Conservation (phyloP, 495 filamentous ascomycete genomes). For the Penicillium taxi region DNA sequence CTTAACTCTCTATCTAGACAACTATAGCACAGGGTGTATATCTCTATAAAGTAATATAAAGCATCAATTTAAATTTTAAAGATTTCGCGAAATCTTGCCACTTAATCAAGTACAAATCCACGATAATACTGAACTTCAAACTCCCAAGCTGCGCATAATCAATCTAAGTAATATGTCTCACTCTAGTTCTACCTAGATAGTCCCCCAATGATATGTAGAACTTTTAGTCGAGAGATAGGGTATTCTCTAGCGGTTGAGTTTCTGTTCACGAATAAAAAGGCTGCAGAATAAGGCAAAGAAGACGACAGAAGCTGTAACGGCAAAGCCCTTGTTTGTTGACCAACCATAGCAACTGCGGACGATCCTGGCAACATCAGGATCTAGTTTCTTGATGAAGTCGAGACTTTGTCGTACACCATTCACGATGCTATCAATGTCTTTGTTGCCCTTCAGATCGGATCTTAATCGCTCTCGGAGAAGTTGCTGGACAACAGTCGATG, state of each 20-base stretch:
- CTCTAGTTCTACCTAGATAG: too few relatives aligned
- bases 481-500: conserved; percentile 68
- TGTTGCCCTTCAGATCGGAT: conserved; percentile 43
- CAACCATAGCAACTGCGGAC: conserved; percentile 64
- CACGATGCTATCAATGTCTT: conserved; percentile 62
- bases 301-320: conserved; percentile 34
- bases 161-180: too few relatives aligned
- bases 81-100: too few relatives aligned
- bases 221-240: not conserved
- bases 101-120: too few relatives aligned
- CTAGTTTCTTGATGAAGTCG: conserved; percentile 60
- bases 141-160: too few relatives aligned
- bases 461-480: conserved; percentile 52
- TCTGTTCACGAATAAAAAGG: conserved; percentile 38
- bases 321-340: conserved; percentile 43
- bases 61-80: too few relatives aligned
- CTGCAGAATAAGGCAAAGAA: conserved; percentile 41
- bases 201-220: too few relatives aligned
- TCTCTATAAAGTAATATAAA: too few relatives aligned
- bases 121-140: too few relatives aligned
- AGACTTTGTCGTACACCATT: conserved; percentile 65
- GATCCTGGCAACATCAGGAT: conserved; percentile 48
- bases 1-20: too few relatives aligned
- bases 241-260: conserved; percentile 23
- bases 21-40: too few relatives aligned